These are phyloP conservation scores for Flaveria linearis DNA, from an alignment of 129 eudicot genomes.

Conservation along the genomic window DNA sequence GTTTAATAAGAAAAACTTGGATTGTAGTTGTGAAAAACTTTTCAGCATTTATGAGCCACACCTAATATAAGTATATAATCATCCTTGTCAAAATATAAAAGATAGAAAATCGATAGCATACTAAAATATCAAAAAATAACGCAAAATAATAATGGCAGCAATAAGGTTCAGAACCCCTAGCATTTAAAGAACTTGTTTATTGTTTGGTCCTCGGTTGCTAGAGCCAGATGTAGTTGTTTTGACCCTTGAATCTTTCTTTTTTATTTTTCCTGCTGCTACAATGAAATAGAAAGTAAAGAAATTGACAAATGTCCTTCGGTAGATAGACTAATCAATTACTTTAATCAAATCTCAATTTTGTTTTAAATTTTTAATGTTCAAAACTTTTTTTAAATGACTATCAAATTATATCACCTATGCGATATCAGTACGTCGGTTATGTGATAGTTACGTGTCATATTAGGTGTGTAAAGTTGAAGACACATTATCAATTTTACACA, in stretches of 20 bases:
- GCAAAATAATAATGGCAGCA: constrained; percentile 8
- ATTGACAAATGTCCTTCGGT: not conserved
- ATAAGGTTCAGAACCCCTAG: constrained; percentile 12
- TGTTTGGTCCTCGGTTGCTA: not conserved
- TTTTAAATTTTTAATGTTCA: no score
- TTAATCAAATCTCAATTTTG: not conserved
- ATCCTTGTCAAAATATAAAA: not conserved
- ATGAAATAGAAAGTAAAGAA: not conserved
- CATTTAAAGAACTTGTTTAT: constrained; percentile 10
- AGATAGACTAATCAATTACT: not conserved
- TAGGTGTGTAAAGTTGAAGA: not conserved
- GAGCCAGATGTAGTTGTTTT: constrained; percentile 16
- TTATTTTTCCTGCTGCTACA: constrained; percentile 3
- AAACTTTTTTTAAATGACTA: no score
- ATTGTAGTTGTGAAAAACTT: no score
- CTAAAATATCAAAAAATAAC: not conserved
- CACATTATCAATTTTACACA: no score
- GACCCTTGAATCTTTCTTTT: constrained; percentile 16
- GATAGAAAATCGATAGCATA: not conserved
- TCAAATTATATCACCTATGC: no score
- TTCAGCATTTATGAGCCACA: no score
- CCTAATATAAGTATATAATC: not conserved
- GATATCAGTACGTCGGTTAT: no score
- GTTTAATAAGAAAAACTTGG: no score
- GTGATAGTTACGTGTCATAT: no score